Conservation (phyloP, 768 basidiomycete genomes). For the Russula olivacea region DNA sequence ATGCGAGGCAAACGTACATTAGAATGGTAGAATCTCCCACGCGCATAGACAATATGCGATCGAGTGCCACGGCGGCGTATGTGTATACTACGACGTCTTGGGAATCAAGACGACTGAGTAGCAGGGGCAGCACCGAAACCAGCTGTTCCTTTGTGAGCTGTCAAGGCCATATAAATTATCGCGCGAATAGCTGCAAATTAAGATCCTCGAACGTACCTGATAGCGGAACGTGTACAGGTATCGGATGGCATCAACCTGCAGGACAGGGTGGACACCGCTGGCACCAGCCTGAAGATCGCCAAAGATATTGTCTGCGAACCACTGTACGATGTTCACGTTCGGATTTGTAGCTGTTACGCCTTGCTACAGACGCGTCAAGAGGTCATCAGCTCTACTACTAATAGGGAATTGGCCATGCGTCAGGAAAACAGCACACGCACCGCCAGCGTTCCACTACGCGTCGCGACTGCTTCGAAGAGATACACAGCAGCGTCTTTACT, state of each 20-base stretch:
- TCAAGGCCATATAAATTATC: neutral
- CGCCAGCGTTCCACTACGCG: slow-evolving; percentile 79
- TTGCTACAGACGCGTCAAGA: slow-evolving; percentile 42
- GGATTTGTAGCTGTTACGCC: slow-evolving; percentile 93
- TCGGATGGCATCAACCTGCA: slow-evolving; percentile 94
- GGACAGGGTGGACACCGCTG: slow-evolving; percentile 73
- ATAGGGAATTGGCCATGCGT: neutral
- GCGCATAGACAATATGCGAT: slow-evolving; percentile 88
- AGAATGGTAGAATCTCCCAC: slow-evolving; percentile 51
- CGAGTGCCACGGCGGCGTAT: slow-evolving; percentile 97
- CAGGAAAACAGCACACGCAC: slow-evolving; percentile 37
- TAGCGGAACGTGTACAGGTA: slow-evolving; percentile 95
- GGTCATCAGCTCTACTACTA: neutral
- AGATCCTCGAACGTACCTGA: slow-evolving; percentile 48
- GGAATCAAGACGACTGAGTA: slow-evolving; percentile 76
- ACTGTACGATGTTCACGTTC: slow-evolving; percentile 89
- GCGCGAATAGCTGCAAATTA: neutral
- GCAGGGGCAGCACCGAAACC: slow-evolving; percentile 80
- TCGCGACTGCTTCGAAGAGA: slow-evolving; percentile 88
- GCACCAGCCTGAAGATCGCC: slow-evolving; percentile 71
- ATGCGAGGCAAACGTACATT: slow-evolving; percentile 48
- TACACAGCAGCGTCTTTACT: slow-evolving; percentile 92
- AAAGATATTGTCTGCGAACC: slow-evolving; percentile 90
- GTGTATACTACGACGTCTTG: slow-evolving; percentile 90
- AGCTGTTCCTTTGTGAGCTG: slow-evolving; percentile 93